These are phyloP conservation scores for Camelina laxa DNA, from an alignment of 345 rosid species.

Conservation along the genomic window DNA sequence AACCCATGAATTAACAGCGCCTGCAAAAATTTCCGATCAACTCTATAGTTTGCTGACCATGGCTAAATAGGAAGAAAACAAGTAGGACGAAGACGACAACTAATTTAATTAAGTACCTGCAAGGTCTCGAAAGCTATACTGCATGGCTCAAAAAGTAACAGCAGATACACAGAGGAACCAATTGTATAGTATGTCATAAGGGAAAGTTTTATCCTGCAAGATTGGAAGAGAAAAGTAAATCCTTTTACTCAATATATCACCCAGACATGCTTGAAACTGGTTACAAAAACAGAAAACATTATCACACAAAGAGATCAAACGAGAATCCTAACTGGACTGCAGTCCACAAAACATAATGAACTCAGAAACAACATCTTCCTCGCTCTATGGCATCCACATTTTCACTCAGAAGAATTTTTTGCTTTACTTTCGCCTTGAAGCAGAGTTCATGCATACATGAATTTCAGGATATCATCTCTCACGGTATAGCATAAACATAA, in stretches of 20 bases:
- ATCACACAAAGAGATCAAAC: neutral
- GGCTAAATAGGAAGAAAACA: slow-evolving; percentile 6
- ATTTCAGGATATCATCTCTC: neutral
- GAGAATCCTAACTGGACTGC: slow-evolving; percentile 8
- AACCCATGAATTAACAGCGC: slow-evolving; percentile 91
- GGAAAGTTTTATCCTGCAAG: slow-evolving; percentile 50
- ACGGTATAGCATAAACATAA: neutral
- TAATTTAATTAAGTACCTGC: slow-evolving; percentile 40
- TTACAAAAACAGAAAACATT: slow-evolving; percentile 9
- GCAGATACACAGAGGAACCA: slow-evolving; percentile 47
- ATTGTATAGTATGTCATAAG: slow-evolving; percentile 44
- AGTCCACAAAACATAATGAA: slow-evolving; percentile 19
- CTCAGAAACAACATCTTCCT: slow-evolving; percentile 14
- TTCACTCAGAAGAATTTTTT: neutral
- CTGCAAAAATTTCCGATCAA: slow-evolving; percentile 50
- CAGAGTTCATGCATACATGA: slow-evolving; percentile 19
- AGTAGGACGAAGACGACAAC: neutral
- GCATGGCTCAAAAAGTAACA: slow-evolving; percentile 52
- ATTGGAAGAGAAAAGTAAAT: neutral
- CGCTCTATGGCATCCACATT: slow-evolving; percentile 1
- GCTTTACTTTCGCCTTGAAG: neutral
- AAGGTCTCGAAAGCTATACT: slow-evolving; percentile 53
- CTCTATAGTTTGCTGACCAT: slow-evolving; percentile 10
- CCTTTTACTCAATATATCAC: slow-evolving; percentile 16
- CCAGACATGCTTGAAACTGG: slow-evolving; percentile 9